Conservation (phyloP, 2,329 filamentous ascomycete genomes). For the Fusarium dlaminii region DNA sequence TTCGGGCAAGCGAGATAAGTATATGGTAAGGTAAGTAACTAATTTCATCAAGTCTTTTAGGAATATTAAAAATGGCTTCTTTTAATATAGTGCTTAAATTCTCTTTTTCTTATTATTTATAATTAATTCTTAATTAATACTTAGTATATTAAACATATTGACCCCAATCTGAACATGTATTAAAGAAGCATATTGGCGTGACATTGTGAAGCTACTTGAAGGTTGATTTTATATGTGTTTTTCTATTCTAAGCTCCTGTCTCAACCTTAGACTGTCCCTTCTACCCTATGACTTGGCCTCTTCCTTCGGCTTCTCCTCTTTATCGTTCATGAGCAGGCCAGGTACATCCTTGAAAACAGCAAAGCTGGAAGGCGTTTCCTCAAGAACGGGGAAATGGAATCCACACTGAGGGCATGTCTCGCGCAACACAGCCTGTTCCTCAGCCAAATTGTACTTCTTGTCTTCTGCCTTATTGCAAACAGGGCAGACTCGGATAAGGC, state of each 20-base stretch:
- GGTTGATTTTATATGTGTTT: not conserved
- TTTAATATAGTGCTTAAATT: too few species aligned
- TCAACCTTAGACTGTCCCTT: fast-evolving
- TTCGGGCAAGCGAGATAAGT: too few species aligned
- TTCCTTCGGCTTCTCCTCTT: not conserved
- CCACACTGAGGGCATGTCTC: conserved; percentile 31
- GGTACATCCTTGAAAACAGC: conserved; percentile 23
- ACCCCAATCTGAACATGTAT: fast-evolving
- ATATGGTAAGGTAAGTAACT: too few species aligned
- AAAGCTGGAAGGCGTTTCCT: conserved; percentile 29
- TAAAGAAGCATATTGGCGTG: fast-evolving
- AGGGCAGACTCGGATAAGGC: conserved; percentile 26
- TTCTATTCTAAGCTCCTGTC: fast-evolving
- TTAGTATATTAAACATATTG: too few species aligned
- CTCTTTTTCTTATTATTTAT: too few species aligned
- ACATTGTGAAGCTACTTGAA: fast-evolving
- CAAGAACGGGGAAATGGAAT: conserved; percentile 30
- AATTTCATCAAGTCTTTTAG: too few species aligned
- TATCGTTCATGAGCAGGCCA: not conserved
- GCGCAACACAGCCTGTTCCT: conserved; percentile 27
- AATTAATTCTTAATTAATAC: too few species aligned
- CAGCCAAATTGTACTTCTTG: conserved; percentile 33
- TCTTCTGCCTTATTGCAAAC: conserved; percentile 31
- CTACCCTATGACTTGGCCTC: not conserved
- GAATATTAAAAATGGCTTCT: too few species aligned